Conservation (phyloP, 2,329 filamentous ascomycete species). For the Xylariaceae sp. region DNA sequence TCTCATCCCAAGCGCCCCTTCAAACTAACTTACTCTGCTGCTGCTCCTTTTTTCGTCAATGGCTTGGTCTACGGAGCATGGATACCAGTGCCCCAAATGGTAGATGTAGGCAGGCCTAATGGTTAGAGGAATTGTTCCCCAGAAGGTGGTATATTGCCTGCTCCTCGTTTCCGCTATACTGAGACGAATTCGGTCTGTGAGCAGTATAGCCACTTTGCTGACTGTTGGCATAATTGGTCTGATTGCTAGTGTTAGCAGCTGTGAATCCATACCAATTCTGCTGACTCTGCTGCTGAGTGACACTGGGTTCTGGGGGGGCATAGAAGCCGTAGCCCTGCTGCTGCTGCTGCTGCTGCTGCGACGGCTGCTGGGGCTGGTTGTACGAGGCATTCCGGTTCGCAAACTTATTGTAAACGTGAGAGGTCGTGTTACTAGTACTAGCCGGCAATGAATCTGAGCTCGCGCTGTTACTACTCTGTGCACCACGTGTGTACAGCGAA, state of each 20-base stretch:
- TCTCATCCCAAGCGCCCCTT: not conserved
- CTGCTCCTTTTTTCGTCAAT: not conserved
- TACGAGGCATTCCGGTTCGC: conserved; percentile 27
- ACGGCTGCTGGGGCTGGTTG: conserved; percentile 28
- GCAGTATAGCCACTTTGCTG: conserved; percentile 22
- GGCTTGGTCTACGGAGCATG: not conserved
- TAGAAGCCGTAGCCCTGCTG: conserved; percentile 27
- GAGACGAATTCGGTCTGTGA: conserved; percentile 23
- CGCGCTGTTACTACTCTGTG: conserved; percentile 17
- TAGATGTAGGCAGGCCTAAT: conserved; percentile 12
- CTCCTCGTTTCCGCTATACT: conserved; percentile 26
- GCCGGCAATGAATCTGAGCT: conserved; percentile 23
- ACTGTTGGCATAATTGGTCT: conserved; percentile 23
- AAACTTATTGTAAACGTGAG: conserved; percentile 26
- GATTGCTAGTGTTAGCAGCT: conserved; percentile 22
- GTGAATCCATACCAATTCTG: conserved; percentile 35
- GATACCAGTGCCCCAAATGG: not conserved
- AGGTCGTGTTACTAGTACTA: conserved; percentile 13
- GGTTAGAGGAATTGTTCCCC: conserved; percentile 20
- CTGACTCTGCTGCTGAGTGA: conserved; percentile 25
- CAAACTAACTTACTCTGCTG: not conserved
- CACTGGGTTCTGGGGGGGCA: conserved; percentile 26
- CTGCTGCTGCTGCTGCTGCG: conserved; percentile 8
- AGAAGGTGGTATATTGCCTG: conserved; percentile 29
- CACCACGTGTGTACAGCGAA: conserved; percentile 21